Percentiles rank a stretch among this genome's conserved stretches.
Evolutionary conservation across 306 rosid species (phyloP).

Genomic region (Cucumis hystrix): DNA sequence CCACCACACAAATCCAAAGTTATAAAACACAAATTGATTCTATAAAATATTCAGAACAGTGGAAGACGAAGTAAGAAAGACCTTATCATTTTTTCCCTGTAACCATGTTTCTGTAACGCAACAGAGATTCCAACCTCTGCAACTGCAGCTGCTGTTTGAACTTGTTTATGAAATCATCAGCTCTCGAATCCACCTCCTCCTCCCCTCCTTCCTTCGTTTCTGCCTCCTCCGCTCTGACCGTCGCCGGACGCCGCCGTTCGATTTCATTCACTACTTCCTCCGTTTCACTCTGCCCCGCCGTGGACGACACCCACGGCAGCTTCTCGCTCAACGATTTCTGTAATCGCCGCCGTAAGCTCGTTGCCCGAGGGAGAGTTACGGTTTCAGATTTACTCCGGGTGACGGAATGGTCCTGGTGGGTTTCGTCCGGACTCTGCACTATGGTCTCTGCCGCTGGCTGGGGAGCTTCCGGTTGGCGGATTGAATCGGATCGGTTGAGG

Average conservation of each 20-base stretch:
- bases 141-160: slow-evolving; percentile 62
- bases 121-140: slow-evolving; percentile 60
- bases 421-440: background rate
- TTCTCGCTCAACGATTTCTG: slow-evolving; percentile 15
- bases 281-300: background rate
- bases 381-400: slow-evolving; percentile 25
- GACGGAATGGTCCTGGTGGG: slow-evolving; percentile 4
- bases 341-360: background rate
- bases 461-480: background rate
- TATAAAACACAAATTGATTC: background rate
- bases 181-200: slow-evolving; percentile 41
- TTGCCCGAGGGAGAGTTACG: background rate
- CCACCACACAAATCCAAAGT: background rate
- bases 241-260: slow-evolving; percentile 23
- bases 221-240: slow-evolving; percentile 6
- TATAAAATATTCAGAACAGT: background rate
- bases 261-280: background rate
- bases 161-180: slow-evolving; percentile 71
- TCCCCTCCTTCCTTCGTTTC: slow-evolving; percentile 21
- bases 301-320: slow-evolving; percentile 14
- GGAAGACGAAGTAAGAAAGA: background rate
- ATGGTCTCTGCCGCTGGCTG: background rate
- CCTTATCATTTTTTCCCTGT: background rate
- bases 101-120: slow-evolving; percentile 29
- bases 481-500: slow-evolving; percentile 14